Evolutionary conservation across 2,329 filamentous ascomycete species (phyloP), one percentile per base, ranked within the genome.

Genomic region (Fusarium albidum): DNA sequence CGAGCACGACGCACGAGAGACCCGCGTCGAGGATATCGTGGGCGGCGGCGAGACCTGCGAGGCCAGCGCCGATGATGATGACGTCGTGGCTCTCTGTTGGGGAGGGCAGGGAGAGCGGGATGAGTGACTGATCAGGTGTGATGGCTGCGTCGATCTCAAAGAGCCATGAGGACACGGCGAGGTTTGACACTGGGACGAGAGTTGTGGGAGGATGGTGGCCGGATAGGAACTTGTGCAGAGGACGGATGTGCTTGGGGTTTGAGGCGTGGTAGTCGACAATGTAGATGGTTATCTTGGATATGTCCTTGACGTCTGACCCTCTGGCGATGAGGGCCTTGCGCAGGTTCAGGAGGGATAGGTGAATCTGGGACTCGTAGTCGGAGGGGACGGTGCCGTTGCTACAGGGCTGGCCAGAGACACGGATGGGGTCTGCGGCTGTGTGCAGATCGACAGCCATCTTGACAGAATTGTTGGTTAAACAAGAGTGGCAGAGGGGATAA

Each of bases 21-120:
- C 76, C 75, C 0, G 71, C 71, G 43, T 5, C 72, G 63, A 3
- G 79, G 68, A 60, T n/a, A n/a, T n/a, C n/a, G 8, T 66, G 41
- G 1, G 76, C 76, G 0, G 77, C 75, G 17, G 69, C 57, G 9
- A 76, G 70, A 14, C 71, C 74, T 14, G 68, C 69, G 11, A 78
- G 65, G 5, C 79, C 79, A 0, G 76, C 79, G 3, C 79, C 80
- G n/a, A 82, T 63, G 11, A 82, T 65, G 12, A 77, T 45, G 4
- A 72, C 67, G 25, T 74, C 63, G 29, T 49, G 32, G 15, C 37
- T 39, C 44, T 60, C 47, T 2, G 31, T 17, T 10, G 54, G 53
- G 6, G 45, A 42, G 4, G 57, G 50, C 2, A 58, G 37, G 14
- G 46, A 40, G 7, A 44, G 34, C 2, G 43, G 57, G 13, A 49